Evolutionary conservation across 2,329 filamentous ascomycete species (phyloP), one percentile per base, ranked within the genome.

Genomic region (Rachicladosporium sp.): DNA sequence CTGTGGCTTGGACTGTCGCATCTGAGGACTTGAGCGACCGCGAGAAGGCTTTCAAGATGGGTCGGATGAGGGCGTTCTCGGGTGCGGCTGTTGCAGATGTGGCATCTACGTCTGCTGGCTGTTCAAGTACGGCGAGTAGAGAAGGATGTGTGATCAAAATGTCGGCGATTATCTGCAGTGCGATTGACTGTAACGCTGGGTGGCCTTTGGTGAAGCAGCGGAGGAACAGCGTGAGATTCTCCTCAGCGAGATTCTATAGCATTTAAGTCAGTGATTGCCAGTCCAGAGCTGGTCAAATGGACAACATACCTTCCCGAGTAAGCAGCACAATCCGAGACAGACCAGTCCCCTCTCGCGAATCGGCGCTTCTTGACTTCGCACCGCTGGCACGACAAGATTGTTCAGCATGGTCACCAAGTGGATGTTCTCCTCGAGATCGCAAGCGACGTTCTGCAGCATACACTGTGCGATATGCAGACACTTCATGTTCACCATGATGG

Each of bases 401-500:
- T 98, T 96, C 36, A 98, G 71, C 82, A 96, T 95, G n/a, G 84
- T 84, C 3, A 93, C 85, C n/a, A 96, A 66, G 55, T 93, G 82
- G 42, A 82, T 79, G 57, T 94, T 94, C 50, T 88, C 76, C 61
- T 95, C 87, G 30, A 96, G 69, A 53, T 83, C 83, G 44, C 86
- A 85, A 38, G 83, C 74, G 7, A 98, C 85, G 55, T 96, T 94
- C 56, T 93, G 80, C 37, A 98, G 73, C 83, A 96, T 94, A 68
- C 87, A 96, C 61, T 95, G 86, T 19, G 93, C 88, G 50, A 98
- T 95, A 57, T 95, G 84, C 45, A 98, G 71, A 60, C 91, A 96
- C 65, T 96, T 96, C 76, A 95, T 88, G 67, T 96, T 96, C 59
- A 96, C 82, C 68, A 95, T 79, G 56, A 95, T 91, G 63, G 95